phyloP scores from a whole-genome alignment of 371 early-diverging fungal genomes.

The Actinomortierella wolfii region DNA sequence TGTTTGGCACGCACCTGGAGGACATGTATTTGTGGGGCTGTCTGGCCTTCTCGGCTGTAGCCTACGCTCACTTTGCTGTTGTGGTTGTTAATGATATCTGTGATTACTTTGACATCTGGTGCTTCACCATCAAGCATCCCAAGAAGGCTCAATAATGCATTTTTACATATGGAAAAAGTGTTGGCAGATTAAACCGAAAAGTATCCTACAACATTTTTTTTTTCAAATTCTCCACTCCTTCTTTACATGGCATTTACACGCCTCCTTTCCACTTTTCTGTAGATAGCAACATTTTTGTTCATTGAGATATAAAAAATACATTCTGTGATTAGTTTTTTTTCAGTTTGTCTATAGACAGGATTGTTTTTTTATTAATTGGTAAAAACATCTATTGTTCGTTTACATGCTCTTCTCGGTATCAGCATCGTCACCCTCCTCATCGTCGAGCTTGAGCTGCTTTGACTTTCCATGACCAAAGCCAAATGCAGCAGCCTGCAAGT shows the following conservation, averaged over 20 bases:
- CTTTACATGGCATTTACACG: neutral
- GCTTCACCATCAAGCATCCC: conserved; percentile 80
- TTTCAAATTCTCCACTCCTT: too few relatives aligned
- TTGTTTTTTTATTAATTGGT: too few relatives aligned
- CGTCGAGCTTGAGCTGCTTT: conserved; percentile 33
- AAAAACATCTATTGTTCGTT: too few relatives aligned
- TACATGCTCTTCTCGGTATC: conserved; percentile 38
- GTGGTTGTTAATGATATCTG: conserved; percentile 84
- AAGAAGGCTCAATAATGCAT: conserved; percentile 36
- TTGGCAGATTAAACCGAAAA: neutral
- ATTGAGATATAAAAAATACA: neutral
- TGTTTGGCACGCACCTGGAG: conserved; percentile 54
- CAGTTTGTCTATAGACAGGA: neutral
- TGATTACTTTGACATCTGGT: conserved; percentile 81
- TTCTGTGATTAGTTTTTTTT: neutral
- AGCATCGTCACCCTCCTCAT: conserved; percentile 41
- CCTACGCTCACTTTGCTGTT: conserved; percentile 73
- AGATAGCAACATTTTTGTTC: neutral
- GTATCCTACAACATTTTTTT: conserved; percentile 1
- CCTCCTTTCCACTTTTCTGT: neutral
- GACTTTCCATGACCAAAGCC: conserved; percentile 63
- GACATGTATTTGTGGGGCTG: conserved; percentile 56
- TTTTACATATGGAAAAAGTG: neutral
- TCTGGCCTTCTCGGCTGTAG: conserved; percentile 56
- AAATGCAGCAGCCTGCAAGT: conserved; percentile 57